A percentile compares a stretch with the other conserved stretches of the same genome.
These are phyloP conservation scores for Rhododendron ferrugineum DNA, from an alignment of 148 eudicot species.

Conservation along the genomic window DNA sequence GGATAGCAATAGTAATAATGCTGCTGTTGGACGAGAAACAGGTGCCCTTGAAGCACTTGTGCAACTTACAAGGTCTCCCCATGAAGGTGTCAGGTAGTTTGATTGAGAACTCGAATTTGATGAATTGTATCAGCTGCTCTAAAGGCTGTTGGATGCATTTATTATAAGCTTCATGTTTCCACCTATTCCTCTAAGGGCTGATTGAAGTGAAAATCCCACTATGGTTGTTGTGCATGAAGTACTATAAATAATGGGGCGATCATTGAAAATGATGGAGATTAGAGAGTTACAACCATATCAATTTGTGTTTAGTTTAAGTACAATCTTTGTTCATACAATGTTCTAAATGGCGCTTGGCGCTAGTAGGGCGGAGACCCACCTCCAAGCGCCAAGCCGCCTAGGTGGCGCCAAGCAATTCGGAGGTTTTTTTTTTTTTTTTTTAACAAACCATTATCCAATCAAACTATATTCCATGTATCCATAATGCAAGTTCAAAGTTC, in stretches of 20 bases:
- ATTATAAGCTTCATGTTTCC: not conserved
- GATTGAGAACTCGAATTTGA: conserved; percentile 7
- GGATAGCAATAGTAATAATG: conserved; percentile 85
- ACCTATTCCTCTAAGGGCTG: not conserved
- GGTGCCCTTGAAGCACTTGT: conserved; percentile 98
- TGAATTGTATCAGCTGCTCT: conserved; percentile 1
- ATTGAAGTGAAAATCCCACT: not conserved
- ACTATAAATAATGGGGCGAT: not conserved
- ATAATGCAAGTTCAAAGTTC: no score
- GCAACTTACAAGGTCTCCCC: conserved; percentile 74
- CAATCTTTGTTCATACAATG: not conserved
- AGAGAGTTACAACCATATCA: not conserved
- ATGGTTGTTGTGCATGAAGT: not conserved
- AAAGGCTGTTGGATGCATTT: conserved; percentile 7
- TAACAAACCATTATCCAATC: no score
- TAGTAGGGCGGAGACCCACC: no score
- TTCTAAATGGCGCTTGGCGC: no score
- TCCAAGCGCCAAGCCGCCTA: no score
- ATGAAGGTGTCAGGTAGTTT: conserved; percentile 91
- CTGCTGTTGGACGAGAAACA: conserved; percentile 93
- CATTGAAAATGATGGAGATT: not conserved
- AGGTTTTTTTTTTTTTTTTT: no score
- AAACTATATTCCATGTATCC: no score
- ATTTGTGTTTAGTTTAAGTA: not conserved
- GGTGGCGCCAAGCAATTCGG: no score